Conservation (phyloP, 2,329 filamentous ascomycete genomes). For the Scedosporium dehoogii region DNA sequence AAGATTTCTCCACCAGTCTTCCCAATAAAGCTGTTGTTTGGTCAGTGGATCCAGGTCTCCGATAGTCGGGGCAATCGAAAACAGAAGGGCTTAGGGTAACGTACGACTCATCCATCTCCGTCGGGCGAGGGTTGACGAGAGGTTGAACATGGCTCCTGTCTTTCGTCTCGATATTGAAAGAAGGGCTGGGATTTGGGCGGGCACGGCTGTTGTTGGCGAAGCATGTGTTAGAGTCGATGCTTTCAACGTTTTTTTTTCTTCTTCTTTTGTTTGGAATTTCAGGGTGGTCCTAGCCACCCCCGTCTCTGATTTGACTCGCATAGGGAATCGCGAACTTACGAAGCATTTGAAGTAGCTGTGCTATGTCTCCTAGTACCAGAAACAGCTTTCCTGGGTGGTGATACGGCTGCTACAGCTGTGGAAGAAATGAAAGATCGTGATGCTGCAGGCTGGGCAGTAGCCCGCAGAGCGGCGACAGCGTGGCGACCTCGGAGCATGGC, state of each 20-base stretch:
- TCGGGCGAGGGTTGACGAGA: conserved; percentile 47
- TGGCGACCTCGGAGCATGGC: conserved; percentile 40
- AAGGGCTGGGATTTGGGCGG: conserved; percentile 52
- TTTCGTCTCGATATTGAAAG: conserved; percentile 41
- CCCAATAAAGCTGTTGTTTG: conserved; percentile 63
- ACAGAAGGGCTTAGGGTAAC: conserved; percentile 21
- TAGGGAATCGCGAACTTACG: conserved; percentile 34
- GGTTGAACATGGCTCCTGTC: conserved; percentile 56
- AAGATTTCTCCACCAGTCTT: conserved; percentile 95
- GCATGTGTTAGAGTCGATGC: background rate
- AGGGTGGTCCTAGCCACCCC: background rate
- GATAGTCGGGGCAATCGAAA: background rate
- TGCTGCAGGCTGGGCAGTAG: conserved; percentile 22
- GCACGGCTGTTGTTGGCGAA: conserved; percentile 18
- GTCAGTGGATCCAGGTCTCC: background rate
- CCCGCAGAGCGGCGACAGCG: conserved; percentile 35
- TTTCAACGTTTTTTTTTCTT: conserved; percentile 5
- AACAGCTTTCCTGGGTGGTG: conserved; percentile 28
- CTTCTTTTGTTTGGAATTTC: background rate
- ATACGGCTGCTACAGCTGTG: conserved; percentile 23
- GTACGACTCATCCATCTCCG: conserved; percentile 73
- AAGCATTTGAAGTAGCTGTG: conserved; percentile 36
- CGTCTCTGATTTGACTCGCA: background rate
- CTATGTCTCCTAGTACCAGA: conserved; percentile 36
- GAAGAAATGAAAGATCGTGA: conserved; percentile 30